These are phyloP conservation scores for Annulohypoxylon bovei DNA, from an alignment of 495 filamentous ascomycete genomes.

Conservation along the genomic window DNA sequence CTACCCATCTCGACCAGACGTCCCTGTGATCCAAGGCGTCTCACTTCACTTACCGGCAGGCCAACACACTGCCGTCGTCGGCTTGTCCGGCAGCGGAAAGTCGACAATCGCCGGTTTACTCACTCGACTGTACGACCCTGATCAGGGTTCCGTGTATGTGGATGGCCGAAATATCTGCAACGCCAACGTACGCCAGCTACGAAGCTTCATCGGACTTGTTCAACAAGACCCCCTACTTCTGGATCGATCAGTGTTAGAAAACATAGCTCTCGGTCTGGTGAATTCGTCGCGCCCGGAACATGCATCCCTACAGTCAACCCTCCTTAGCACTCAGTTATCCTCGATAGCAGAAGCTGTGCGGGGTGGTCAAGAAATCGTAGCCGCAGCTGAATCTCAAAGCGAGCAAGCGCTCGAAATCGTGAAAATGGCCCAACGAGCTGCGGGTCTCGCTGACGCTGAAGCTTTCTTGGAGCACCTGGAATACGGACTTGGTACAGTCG, in stretches of 20 bases:
- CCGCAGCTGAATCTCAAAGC: conserved; percentile 32
- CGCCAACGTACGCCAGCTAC: conserved; percentile 65
- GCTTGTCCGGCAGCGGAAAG: conserved; percentile 77
- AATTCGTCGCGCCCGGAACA: conserved; percentile 64
- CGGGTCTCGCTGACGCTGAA: conserved; percentile 51
- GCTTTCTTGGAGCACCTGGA: conserved; percentile 50
- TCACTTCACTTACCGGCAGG: conserved; percentile 62
- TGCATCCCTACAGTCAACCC: conserved; percentile 37
- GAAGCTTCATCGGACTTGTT: conserved; percentile 69
- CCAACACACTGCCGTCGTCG: conserved; percentile 72
- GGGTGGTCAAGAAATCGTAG: conserved; percentile 36
- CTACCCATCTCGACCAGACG: conserved; percentile 69
- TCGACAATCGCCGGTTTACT: conserved; percentile 70
- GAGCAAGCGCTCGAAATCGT: conserved; percentile 46
- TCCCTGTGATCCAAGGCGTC: conserved; percentile 61
- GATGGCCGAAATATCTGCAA: conserved; percentile 63
- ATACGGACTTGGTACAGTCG: conserved; percentile 58
- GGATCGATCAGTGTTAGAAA: conserved; percentile 72
- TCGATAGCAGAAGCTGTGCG: conserved; percentile 42
- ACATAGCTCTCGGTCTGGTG: conserved; percentile 72
- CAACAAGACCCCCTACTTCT: conserved; percentile 75
- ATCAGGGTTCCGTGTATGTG: conserved; percentile 55
- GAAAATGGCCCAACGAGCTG: conserved; percentile 46
- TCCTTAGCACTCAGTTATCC: conserved; percentile 33
- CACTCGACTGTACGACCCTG: conserved; percentile 64